phyloP scores from a whole-genome alignment of 306 rosid species.

The Corylus heterophylla region DNA sequence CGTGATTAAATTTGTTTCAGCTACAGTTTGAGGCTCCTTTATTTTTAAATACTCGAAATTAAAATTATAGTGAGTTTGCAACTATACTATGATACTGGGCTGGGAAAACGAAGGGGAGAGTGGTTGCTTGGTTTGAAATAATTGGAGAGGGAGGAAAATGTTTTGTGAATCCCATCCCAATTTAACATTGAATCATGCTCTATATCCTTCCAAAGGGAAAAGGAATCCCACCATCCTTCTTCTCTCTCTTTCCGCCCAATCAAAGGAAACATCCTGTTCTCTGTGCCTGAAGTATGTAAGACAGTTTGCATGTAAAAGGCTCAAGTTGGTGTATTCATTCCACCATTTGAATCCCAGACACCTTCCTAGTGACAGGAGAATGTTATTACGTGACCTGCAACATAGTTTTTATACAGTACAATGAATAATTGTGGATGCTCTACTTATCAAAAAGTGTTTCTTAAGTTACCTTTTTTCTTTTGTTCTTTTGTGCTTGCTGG shows the following conservation, averaged over 20 bases:
- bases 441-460: neutral
- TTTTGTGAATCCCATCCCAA: neutral
- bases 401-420: neutral
- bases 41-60: neutral
- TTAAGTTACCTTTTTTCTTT: neutral
- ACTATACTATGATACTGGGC: neutral
- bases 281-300: neutral
- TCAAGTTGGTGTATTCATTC: neutral
- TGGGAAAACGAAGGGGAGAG: neutral
- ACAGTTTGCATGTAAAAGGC: neutral
- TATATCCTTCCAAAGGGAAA: neutral
- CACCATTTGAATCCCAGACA: neutral
- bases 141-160: neutral
- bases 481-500: neutral
- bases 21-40: neutral
- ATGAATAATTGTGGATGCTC: neutral
- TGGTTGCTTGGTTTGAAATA: neutral
- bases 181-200: too few species aligned
- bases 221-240: neutral
- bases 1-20: neutral
- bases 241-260: neutral
- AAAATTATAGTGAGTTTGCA: neutral
- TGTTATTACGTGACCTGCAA: neutral
- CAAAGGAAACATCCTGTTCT: neutral
- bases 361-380: neutral